A percentile compares a stretch with the other conserved stretches of the same genome.
These are phyloP conservation scores for Pseudocercospora ulei DNA, from an alignment of 2,329 filamentous ascomycete species.

Conservation along the genomic window DNA sequence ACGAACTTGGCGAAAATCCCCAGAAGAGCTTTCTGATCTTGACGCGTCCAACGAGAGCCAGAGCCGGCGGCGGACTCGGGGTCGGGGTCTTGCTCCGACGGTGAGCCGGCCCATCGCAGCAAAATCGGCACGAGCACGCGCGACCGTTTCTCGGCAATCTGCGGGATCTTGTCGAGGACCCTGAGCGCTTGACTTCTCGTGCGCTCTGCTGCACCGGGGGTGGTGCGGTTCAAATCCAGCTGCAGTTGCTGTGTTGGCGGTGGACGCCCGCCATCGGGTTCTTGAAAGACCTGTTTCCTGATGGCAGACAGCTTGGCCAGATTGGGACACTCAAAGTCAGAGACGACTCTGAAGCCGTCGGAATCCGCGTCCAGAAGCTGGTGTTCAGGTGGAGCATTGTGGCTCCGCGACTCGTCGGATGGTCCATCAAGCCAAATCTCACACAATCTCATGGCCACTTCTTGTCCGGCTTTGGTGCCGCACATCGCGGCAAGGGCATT, in stretches of 20 bases:
- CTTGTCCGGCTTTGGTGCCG: conserved; percentile 61
- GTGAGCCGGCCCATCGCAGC: conserved; percentile 62
- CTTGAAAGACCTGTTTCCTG: conserved; percentile 46
- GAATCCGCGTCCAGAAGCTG: conserved; percentile 18
- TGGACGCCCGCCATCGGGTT: conserved; percentile 36
- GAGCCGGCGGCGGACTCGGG: conserved; percentile 15
- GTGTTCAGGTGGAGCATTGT: conserved; percentile 35
- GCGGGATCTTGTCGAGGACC: conserved; percentile 62
- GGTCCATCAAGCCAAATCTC: conserved; percentile 60
- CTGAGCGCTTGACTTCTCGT: conserved; percentile 65
- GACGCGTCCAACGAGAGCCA: conserved; percentile 52
- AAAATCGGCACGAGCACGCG: conserved; percentile 77
- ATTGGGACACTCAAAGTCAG: conserved; percentile 79
- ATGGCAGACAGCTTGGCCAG: conserved; percentile 50
- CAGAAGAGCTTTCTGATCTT: conserved; percentile 76
- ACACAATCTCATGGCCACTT: conserved; percentile 58
- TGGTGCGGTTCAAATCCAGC: conserved; percentile 13
- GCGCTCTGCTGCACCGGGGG: conserved; percentile 18
- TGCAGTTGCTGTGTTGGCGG: conserved; percentile 16
- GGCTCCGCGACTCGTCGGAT: not conserved
- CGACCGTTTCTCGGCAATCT: conserved; percentile 74
- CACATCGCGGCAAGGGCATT: conserved; percentile 66
- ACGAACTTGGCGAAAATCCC: conserved; percentile 71
- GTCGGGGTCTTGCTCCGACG: conserved; percentile 26
- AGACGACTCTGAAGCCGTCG: conserved; percentile 39